Conservation (phyloP, 176 grass and related monocot genomes). For the Puya raimondii region DNA sequence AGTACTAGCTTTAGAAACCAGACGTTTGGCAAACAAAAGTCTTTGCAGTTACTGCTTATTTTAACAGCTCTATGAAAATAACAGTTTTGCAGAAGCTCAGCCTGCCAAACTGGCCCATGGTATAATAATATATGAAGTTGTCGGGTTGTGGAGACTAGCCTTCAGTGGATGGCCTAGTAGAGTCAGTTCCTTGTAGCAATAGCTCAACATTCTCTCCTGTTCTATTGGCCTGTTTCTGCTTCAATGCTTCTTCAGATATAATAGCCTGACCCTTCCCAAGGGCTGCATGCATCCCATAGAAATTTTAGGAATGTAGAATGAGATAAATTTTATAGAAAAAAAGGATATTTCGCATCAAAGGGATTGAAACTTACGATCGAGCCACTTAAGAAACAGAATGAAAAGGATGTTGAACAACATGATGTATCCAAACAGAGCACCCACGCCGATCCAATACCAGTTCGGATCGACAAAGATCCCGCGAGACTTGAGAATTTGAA, state of each 20-base stretch:
- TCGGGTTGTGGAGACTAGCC: not conserved
- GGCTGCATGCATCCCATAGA: conserved; percentile 19
- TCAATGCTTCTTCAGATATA: conserved; percentile 29
- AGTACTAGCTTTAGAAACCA: too few relatives aligned
- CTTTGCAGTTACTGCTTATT: too few relatives aligned
- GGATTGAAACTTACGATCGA: conserved; percentile 33
- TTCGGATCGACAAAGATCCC: conserved; percentile 43
- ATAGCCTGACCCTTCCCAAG: conserved; percentile 29
- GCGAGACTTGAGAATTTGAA: conserved; percentile 26
- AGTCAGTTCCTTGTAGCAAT: not conserved
- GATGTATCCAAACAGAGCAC: conserved; percentile 38
- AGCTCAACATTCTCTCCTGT: conserved; percentile 19
- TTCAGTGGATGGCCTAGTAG: not conserved
- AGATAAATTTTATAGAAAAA: not conserved
- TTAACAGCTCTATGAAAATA: too few relatives aligned
- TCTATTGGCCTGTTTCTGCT: conserved; percentile 32
- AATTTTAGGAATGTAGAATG: conserved; percentile 5
- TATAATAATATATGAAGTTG: not conserved
- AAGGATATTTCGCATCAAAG: not conserved
- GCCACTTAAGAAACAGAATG: conserved; percentile 24
- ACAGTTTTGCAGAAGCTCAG: too few relatives aligned
- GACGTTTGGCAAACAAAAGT: too few relatives aligned
- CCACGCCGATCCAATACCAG: conserved; percentile 52
- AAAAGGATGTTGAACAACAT: conserved; percentile 37
- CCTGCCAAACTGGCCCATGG: too few relatives aligned